Percentiles rank a stretch among this genome's conserved stretches.
These are phyloP conservation scores for Candida argentea DNA, from an alignment of 805 yeast species.

Conservation along the genomic window DNA sequence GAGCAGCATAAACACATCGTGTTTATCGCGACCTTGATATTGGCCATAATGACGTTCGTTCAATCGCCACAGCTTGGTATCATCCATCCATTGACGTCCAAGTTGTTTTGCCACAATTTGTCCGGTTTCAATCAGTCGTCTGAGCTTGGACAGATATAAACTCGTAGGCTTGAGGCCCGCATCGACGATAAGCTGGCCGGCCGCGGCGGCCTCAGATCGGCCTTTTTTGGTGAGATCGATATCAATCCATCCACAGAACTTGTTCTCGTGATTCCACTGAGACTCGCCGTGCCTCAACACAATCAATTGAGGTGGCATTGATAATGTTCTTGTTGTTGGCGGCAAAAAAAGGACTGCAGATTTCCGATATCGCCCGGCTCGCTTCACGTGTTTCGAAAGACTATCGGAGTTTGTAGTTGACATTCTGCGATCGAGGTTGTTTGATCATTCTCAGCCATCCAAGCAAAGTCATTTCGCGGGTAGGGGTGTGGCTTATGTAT, in stretches of 20 bases:
- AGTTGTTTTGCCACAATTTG: constrained; percentile 23
- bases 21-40: constrained; percentile 31
- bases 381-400: too few relatives aligned
- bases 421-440: too few relatives aligned
- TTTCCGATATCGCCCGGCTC: too few relatives aligned
- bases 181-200: constrained; percentile 24
- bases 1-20: constrained; percentile 22
- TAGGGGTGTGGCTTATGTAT: too few relatives aligned
- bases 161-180: constrained; percentile 19
- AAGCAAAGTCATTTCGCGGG: too few relatives aligned
- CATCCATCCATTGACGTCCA: constrained; percentile 26
- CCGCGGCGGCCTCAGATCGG: constrained; percentile 26
- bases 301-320: constrained; percentile 21
- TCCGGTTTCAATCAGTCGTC: constrained; percentile 33
- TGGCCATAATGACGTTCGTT: constrained; percentile 36
- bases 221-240: constrained; percentile 30
- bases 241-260: constrained; percentile 38
- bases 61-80: constrained; percentile 29
- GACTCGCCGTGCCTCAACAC: constrained; percentile 37
- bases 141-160: constrained; percentile 30
- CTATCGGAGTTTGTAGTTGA: too few relatives aligned
- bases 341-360: too few relatives aligned
- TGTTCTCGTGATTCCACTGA: constrained; percentile 32
- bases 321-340: too few relatives aligned
- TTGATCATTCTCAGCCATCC: too few relatives aligned